Percentiles rank a stretch among this genome's conserved stretches.
Evolutionary conservation across 495 filamentous ascomycete species (phyloP).

Genomic region (Sphaerosporella brunnea): DNA sequence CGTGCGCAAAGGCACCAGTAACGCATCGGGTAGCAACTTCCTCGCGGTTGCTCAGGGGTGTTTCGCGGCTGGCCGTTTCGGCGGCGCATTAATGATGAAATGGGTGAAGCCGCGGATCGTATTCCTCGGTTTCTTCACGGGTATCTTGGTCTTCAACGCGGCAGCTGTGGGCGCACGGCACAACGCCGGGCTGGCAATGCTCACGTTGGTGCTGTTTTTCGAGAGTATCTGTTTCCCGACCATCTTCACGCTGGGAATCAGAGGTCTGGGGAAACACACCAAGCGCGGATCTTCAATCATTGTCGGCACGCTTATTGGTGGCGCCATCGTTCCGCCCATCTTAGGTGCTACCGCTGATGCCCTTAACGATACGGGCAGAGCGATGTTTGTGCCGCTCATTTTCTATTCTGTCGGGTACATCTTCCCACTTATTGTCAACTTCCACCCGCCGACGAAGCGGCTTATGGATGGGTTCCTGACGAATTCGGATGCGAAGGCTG

Average conservation of each 20-base stretch:
- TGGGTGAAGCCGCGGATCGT: slow-evolving; percentile 36
- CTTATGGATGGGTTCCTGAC: slow-evolving; percentile 36
- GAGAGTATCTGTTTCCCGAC: slow-evolving; percentile 46
- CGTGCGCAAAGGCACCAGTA: slow-evolving; percentile 27
- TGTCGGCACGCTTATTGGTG: slow-evolving; percentile 40
- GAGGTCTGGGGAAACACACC: slow-evolving; percentile 41
- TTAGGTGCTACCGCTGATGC: slow-evolving; percentile 35
- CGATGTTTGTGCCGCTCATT: slow-evolving; percentile 40
- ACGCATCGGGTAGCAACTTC: slow-evolving; percentile 34
- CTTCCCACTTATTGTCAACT: slow-evolving; percentile 41
- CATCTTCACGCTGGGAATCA: slow-evolving; percentile 43
- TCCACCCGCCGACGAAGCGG: slow-evolving; percentile 32
- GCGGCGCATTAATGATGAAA: slow-evolving; percentile 35
- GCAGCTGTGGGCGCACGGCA: slow-evolving; percentile 25
- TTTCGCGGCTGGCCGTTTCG: slow-evolving; percentile 47
- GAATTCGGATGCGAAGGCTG: slow-evolving; percentile 33
- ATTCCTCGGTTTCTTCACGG: slow-evolving; percentile 29
- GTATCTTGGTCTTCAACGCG: slow-evolving; percentile 26
- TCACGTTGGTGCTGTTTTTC: slow-evolving; percentile 42
- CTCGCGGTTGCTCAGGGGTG: slow-evolving; percentile 48
- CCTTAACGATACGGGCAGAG: slow-evolving; percentile 32
- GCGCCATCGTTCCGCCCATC: slow-evolving; percentile 36
- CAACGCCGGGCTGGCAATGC: slow-evolving; percentile 36
- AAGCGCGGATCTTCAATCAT: slow-evolving; percentile 42
- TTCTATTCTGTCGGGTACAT: slow-evolving; percentile 42